Conservation (phyloP, 352 stramenopile genomes). For the Lagenidium giganteum region DNA sequence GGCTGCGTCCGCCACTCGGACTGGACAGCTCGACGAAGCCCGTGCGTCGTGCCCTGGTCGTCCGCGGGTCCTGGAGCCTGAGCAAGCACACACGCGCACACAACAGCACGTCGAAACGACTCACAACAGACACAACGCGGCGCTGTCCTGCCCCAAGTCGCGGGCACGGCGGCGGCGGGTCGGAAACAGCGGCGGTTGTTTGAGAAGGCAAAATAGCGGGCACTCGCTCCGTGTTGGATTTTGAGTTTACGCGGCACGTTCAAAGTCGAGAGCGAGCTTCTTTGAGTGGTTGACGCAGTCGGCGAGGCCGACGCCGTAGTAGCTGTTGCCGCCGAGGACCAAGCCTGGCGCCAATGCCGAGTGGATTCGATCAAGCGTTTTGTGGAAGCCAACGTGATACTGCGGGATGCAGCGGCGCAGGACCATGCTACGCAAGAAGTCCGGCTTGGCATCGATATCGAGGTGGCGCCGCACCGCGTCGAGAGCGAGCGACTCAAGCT, state of each 20-base stretch:
- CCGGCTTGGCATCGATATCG: slow-evolving; percentile 44
- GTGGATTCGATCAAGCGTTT: slow-evolving; percentile 59
- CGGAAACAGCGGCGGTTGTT: too few relatives aligned
- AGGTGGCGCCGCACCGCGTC: slow-evolving; percentile 73
- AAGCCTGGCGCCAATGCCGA: slow-evolving; percentile 42
- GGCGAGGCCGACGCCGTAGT: slow-evolving; percentile 82
- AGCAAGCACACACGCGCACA: neutral
- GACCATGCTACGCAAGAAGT: slow-evolving; percentile 48
- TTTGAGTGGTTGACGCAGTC: slow-evolving; percentile 84
- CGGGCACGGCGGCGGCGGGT: too few relatives aligned
- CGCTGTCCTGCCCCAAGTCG: too few relatives aligned
- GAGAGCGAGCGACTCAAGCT: slow-evolving; percentile 57
- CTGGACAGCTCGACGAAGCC: too few relatives aligned
- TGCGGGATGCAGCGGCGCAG: slow-evolving; percentile 74
- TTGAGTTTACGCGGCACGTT: too few relatives aligned
- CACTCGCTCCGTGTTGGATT: too few relatives aligned
- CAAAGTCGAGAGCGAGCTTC: slow-evolving; percentile 65
- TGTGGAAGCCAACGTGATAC: slow-evolving; percentile 78
- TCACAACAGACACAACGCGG: too few relatives aligned
- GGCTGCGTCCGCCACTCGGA: too few relatives aligned
- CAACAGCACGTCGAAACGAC: slow-evolving; percentile 8
- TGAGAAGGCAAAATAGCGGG: neutral
- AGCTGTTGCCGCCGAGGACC: slow-evolving; percentile 77
- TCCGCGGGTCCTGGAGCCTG: too few relatives aligned
- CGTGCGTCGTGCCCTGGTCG: too few relatives aligned